Evolutionary conservation across 495 filamentous ascomycete genomes (phyloP).

Genomic region (Xylaria curta): DNA sequence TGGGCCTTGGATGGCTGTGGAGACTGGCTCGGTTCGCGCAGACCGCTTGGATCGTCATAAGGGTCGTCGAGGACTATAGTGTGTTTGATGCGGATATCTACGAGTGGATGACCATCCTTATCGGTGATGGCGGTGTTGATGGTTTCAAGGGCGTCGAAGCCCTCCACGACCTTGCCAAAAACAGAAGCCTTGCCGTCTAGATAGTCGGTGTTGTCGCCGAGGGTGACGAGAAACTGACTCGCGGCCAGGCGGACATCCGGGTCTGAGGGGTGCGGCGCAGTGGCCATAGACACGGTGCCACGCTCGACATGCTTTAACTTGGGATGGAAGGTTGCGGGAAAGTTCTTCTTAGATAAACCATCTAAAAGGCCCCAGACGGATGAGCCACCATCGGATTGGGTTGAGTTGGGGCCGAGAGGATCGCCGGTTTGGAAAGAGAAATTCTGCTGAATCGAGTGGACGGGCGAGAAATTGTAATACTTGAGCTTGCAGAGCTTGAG

Average conservation of each 20-base stretch:
- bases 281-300: slow-evolving; percentile 95
- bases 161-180: slow-evolving; percentile 93
- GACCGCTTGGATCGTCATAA: slow-evolving; percentile 75
- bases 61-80: slow-evolving; percentile 90
- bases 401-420: slow-evolving; percentile 81
- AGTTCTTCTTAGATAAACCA: slow-evolving; percentile 76
- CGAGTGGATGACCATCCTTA: slow-evolving; percentile 80
- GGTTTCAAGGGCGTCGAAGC: slow-evolving; percentile 89
- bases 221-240: slow-evolving; percentile 90
- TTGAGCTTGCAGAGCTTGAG: slow-evolving; percentile 97
- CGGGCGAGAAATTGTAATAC: slow-evolving; percentile 95
- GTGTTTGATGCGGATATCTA: slow-evolving; percentile 91
- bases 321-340: slow-evolving; percentile 79
- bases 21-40: slow-evolving; percentile 77
- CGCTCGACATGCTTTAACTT: slow-evolving; percentile 85
- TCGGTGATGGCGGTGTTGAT: slow-evolving; percentile 91
- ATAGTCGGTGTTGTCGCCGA: slow-evolving; percentile 85
- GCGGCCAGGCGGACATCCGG: slow-evolving; percentile 80
- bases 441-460: slow-evolving; percentile 85
- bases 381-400: slow-evolving; percentile 85
- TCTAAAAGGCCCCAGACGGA: slow-evolving; percentile 88
- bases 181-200: slow-evolving; percentile 91
- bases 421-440: slow-evolving; percentile 97
- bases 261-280: slow-evolving; percentile 74
- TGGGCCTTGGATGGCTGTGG: slow-evolving; percentile 85